Evolutionary conservation across 805 yeast species (phyloP).

Genomic region (Grigorovia humatica): DNA sequence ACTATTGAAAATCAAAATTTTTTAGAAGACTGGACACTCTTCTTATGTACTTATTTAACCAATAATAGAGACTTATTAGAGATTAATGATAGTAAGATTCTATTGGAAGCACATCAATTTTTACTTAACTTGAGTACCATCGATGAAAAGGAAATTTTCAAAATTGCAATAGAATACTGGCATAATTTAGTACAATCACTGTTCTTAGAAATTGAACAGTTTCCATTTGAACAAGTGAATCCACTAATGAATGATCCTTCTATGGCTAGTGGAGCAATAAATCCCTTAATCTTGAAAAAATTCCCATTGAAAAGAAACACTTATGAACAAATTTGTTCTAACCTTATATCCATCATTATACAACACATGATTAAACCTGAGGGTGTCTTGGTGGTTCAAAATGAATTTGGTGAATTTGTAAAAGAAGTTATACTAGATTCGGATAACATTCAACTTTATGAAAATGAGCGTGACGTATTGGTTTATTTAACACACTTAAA

Average conservation of each 20-base stretch:
- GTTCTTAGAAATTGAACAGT: constrained; percentile 71
- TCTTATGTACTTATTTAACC: constrained; percentile 67
- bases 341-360: constrained; percentile 74
- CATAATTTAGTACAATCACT: constrained; percentile 64
- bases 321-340: constrained; percentile 65
- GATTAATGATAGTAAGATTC: constrained; percentile 41
- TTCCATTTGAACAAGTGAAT: constrained; percentile 38
- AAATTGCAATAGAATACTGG: constrained; percentile 94
- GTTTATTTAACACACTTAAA: constrained; percentile 92
- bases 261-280: constrained; percentile 68
- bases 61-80: constrained; percentile 62
- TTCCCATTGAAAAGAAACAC: constrained; percentile 77
- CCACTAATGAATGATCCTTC: constrained; percentile 37
- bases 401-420: constrained; percentile 96
- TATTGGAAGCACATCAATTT: constrained; percentile 64
- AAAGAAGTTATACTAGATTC: constrained; percentile 90
- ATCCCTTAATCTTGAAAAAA: constrained; percentile 62
- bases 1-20: constrained; percentile 77
- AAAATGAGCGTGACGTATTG: constrained; percentile 85
- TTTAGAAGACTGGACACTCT: constrained; percentile 90
- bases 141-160: constrained; percentile 89
- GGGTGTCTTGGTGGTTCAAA: constrained; percentile 89
- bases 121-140: constrained; percentile 73
- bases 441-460: constrained; percentile 88
- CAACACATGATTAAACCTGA: constrained; percentile 97